A percentile compares a stretch with the other conserved stretches of the same genome.
These are phyloP conservation scores for Aureobasidium melanogenum DNA, from an alignment of 2,329 filamentous ascomycete species.

Conservation along the genomic window DNA sequence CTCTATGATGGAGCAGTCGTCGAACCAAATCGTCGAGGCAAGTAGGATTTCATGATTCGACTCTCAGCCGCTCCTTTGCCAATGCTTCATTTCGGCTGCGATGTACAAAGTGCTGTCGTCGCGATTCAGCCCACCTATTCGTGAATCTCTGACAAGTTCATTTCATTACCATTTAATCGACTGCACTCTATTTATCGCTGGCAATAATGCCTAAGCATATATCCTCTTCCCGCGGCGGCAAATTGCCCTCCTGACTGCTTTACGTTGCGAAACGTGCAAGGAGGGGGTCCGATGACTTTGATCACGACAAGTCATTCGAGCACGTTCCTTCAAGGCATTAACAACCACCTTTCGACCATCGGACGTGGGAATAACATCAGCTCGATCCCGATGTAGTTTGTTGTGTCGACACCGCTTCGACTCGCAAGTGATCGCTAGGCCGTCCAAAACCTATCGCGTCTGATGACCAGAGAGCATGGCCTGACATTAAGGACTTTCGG, in stretches of 20 bases:
- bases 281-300: neutral
- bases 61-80: neutral
- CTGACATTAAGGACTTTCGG: neutral
- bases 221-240: neutral
- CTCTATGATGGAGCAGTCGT: neutral
- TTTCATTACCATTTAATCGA: neutral
- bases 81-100: slow-evolving; percentile 1
- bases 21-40: neutral
- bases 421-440: too few relatives aligned
- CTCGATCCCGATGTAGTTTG: neutral
- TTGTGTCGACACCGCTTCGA: neutral
- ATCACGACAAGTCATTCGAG: neutral
- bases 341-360: neutral
- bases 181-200: neutral
- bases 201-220: neutral
- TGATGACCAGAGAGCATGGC: neutral
- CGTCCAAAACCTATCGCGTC: neutral
- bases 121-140: neutral
- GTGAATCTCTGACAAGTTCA: neutral
- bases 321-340: neutral
- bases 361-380: neutral
- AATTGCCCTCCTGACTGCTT: neutral
- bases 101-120: neutral
- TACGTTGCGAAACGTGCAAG: neutral
- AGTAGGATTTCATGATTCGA: neutral